These are phyloP conservation scores for Parmelia sp. DNA, from an alignment of 495 filamentous ascomycete genomes.

Conservation along the genomic window DNA sequence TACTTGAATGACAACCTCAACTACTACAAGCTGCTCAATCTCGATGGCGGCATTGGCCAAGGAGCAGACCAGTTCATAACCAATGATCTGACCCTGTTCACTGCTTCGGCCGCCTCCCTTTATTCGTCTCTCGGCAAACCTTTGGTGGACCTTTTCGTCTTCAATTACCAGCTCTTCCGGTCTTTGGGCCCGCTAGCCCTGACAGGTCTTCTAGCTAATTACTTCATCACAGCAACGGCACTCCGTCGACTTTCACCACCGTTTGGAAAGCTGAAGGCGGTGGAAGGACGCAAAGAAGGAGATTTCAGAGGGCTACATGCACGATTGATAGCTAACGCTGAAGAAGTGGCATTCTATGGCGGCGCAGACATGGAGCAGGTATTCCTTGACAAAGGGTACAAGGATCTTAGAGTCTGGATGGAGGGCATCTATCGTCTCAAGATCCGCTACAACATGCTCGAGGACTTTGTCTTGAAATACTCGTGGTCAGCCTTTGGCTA, in stretches of 20 bases:
- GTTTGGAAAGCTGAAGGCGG: slow-evolving; percentile 92
- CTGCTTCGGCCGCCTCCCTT: slow-evolving; percentile 80
- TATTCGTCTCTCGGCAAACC: slow-evolving; percentile 97
- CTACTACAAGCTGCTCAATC: slow-evolving; percentile 91
- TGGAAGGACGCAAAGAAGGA: slow-evolving; percentile 87
- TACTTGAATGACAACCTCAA: slow-evolving; percentile 91
- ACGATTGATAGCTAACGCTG: slow-evolving; percentile 89
- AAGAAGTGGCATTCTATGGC: slow-evolving; percentile 98
- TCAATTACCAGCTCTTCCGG: slow-evolving; percentile 93
- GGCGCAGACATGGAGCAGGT: slow-evolving; percentile 88
- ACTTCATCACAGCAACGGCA: slow-evolving; percentile 84
- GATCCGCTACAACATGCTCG: slow-evolving; percentile 96
- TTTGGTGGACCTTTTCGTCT: slow-evolving; percentile 88
- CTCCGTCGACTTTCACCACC: slow-evolving; percentile 83
- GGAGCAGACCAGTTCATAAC: slow-evolving; percentile 97
- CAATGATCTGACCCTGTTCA: slow-evolving; percentile 93
- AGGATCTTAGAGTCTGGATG: slow-evolving; percentile 88
- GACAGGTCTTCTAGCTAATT: slow-evolving; percentile 79
- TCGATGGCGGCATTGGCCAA: slow-evolving; percentile 88
- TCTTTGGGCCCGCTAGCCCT: slow-evolving; percentile 86
- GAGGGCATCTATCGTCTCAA: slow-evolving; percentile 93
- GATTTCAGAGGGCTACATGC: slow-evolving; percentile 89
- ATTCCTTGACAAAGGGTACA: slow-evolving; percentile 85
- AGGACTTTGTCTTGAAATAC: slow-evolving; percentile 98
- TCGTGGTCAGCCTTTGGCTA: slow-evolving; percentile 98